Base-by-base conservation (phyloP, 805 yeast genomes). In the Jamesozyma gamospora region DNA sequence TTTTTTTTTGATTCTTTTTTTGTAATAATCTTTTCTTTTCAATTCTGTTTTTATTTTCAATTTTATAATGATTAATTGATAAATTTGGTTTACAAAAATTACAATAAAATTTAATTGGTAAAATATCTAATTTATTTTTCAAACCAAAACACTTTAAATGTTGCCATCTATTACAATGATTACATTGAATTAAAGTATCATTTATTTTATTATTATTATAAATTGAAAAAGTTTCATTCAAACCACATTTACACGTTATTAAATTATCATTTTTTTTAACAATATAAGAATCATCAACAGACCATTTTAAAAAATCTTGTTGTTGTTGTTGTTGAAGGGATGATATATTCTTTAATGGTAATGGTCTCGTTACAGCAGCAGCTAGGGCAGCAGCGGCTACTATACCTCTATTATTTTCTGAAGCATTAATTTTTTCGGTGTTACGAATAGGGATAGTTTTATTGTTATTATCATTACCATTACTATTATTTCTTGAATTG, bases 141-240 rank as follows among this genome's bases (percentile, higher is more conserved):
- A 82, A 82, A 5, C 80, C 81, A 74, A 87, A 84, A 60, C 97
- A 88, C 14, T 75, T 69, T 25, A 90, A 84, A 63, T 88, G 97
- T 57, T 88, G 96, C 96, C 96, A 88, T 45, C 95, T 74, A 59
- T 74, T 79, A 58, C 97, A 88, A 28, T 75, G 70, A 57, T 86
- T 95, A 64, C 98, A 92, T 63, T 92, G 97, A 44, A 92, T 82
- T 24, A 94, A 85, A 50, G 87, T 88, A 60, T 21, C 8, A 21
- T 21, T 21, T 4, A 26, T 17, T 13, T 4, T 9, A 14, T 11
- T 16, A 21, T 33, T 15, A 21, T 28, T 17, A 4, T 28, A 13
- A 7, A 10, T 24, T 17, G 11, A 18, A 25, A 26, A 28, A 4
- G 13, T 18, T 44, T 83, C 94, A 42, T 77, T 82, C 47, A 69